Evolutionary conservation across 345 rosid species (phyloP).

Genomic region (Lepidium didymum): DNA sequence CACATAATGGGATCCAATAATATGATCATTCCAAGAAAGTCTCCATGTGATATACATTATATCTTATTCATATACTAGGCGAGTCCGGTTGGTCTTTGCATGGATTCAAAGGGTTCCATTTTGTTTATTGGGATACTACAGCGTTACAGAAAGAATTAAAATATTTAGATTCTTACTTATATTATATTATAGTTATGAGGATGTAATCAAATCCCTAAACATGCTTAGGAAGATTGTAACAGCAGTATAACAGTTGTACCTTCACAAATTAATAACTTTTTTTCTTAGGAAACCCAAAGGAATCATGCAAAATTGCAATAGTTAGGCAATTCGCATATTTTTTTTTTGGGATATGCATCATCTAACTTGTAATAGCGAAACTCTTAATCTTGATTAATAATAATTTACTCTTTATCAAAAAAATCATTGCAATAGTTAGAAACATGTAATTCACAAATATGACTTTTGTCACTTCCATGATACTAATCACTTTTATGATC

Average conservation of each 20-base stretch:
- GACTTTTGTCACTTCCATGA: too few relatives aligned
- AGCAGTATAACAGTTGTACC: slow-evolving; percentile 19
- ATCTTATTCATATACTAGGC: background rate
- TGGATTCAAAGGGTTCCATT: slow-evolving; percentile 16
- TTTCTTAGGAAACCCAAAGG: background rate
- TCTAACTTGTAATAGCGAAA: too few relatives aligned
- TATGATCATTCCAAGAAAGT: background rate
- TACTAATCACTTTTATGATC: too few relatives aligned
- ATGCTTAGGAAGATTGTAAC: slow-evolving; percentile 14
- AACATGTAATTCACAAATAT: too few relatives aligned
- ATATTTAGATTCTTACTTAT: background rate
- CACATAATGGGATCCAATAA: background rate
- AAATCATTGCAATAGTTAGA: background rate
- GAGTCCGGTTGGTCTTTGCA: slow-evolving; percentile 10
- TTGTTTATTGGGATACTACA: background rate
- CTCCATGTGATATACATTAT: background rate
- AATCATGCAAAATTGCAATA: background rate
- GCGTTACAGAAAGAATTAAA: background rate
- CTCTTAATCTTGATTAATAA: too few relatives aligned
- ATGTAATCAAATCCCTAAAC: slow-evolving; percentile 16
- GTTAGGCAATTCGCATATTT: too few relatives aligned
- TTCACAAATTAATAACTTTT: background rate
- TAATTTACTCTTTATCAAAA: too few relatives aligned
- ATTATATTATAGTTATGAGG: slow-evolving; percentile 8
- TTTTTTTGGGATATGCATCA: too few relatives aligned